Conservation (phyloP, 805 yeast genomes). For the Zygoascus ofunaensis region DNA sequence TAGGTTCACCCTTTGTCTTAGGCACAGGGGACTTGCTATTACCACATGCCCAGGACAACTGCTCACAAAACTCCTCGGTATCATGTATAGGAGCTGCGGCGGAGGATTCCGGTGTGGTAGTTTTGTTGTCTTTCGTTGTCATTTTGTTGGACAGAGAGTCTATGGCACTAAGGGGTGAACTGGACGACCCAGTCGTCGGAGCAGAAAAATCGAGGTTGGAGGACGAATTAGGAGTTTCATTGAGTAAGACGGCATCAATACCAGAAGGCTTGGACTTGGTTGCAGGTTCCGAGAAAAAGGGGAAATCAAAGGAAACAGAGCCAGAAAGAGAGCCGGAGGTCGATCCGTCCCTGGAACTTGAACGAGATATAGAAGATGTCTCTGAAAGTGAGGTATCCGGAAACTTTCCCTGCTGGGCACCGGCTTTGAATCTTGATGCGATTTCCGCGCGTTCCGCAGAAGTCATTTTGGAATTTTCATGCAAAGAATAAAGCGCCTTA, state of each 20-base stretch:
- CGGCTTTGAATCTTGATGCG: not conserved
- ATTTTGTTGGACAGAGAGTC: no score
- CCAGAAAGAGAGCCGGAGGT: conserved; percentile 6
- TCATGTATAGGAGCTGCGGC: not conserved
- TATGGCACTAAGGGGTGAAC: not conserved
- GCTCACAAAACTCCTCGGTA: conserved; percentile 48
- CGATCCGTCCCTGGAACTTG: conserved; percentile 9
- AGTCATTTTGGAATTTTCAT: not conserved
- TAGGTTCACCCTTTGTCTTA: not conserved
- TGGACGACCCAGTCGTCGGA: not conserved
- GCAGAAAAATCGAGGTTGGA: not conserved
- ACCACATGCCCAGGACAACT: conserved; percentile 77
- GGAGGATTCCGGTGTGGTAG: no score
- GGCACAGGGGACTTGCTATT: conserved; percentile 37
- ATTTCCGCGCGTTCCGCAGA: not conserved
- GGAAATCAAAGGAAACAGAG: conserved; percentile 46
- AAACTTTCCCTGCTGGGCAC: not conserved
- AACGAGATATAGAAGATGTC: not conserved
- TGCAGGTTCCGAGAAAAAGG: conserved; percentile 35
- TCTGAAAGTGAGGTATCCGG: not conserved
- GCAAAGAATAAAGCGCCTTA: conserved; percentile 4
- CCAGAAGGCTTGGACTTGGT: no score
- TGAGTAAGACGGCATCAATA: no score
- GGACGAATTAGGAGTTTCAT: not conserved
- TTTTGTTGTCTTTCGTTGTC: no score